phyloP scores from a whole-genome alignment of 768 basidiomycete species.

The Russula olivacea region DNA sequence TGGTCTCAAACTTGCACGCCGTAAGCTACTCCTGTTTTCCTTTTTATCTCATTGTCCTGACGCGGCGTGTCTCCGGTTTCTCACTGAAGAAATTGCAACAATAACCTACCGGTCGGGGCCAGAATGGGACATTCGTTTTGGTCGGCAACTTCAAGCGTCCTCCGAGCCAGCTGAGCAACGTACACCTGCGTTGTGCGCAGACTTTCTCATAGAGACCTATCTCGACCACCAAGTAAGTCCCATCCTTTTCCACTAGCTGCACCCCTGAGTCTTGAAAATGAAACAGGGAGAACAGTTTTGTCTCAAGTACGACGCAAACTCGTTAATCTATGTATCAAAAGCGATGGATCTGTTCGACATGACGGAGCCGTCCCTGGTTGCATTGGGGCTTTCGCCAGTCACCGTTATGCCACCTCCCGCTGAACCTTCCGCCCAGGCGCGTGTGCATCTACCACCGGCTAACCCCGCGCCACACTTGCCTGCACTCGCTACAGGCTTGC shows the following conservation, averaged over 20 bases:
- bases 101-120: constrained; percentile 99
- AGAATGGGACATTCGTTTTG: constrained; percentile 99
- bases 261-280: not conserved
- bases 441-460: constrained; percentile 64
- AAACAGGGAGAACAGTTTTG: constrained; percentile 90
- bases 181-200: constrained; percentile 83
- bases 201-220: constrained; percentile 98
- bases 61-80: not conserved
- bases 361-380: constrained; percentile 67
- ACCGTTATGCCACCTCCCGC: constrained; percentile 26
- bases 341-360: constrained; percentile 99
- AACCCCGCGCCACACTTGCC: constrained; percentile 71
- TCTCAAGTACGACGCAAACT: constrained; percentile 98
- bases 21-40: constrained; percentile 40
- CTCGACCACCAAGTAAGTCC: constrained; percentile 74
- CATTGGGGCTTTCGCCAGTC: constrained; percentile 49
- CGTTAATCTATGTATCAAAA: constrained; percentile 96
- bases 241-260: not conserved
- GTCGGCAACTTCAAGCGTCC: constrained; percentile 55
- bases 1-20: constrained; percentile 97
- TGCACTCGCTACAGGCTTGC: constrained; percentile 72
- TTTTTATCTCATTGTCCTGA: not conserved
- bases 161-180: constrained; percentile 27
- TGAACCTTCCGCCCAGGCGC: constrained; percentile 36
- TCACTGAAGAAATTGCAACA: constrained; percentile 85